Evolutionary conservation across 345 rosid species (phyloP).

Genomic region (Murraya paniculata): DNA sequence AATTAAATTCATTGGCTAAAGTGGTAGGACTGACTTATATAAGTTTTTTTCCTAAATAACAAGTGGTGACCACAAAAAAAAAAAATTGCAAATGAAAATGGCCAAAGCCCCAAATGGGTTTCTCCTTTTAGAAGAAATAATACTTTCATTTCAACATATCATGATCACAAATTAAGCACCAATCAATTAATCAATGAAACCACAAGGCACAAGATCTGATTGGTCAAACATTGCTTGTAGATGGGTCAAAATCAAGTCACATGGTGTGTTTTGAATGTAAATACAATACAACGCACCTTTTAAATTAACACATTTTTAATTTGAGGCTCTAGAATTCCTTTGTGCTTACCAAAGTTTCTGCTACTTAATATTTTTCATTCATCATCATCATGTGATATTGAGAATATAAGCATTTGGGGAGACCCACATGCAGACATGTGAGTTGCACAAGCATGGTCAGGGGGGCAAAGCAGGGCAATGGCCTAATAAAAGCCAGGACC

Average conservation of each 20-base stretch:
- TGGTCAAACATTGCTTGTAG: slow-evolving; percentile 26
- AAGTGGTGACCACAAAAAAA: too few relatives aligned
- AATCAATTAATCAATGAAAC: not conserved
- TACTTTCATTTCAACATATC: not conserved
- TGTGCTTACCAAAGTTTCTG: slow-evolving; percentile 18
- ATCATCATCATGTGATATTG: slow-evolving; percentile 30
- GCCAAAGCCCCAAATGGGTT: not conserved
- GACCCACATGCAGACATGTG: slow-evolving; percentile 54
- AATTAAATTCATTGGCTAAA: too few relatives aligned
- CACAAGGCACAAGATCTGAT: slow-evolving; percentile 15
- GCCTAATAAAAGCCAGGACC: slow-evolving; percentile 5
- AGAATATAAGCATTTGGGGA: slow-evolving; percentile 34
- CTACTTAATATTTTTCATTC: not conserved
- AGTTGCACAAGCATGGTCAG: slow-evolving; percentile 35
- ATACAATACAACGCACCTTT: slow-evolving; percentile 31
- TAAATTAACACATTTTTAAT: not conserved
- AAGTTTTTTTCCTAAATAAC: too few relatives aligned
- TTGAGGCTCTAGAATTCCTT: not conserved
- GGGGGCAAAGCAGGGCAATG: not conserved
- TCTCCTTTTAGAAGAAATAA: not conserved
- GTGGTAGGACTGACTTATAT: too few relatives aligned
- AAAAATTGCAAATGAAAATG: too few relatives aligned
- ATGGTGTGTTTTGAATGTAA: slow-evolving; percentile 33
- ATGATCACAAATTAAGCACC: not conserved
- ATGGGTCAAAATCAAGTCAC: slow-evolving; percentile 47